Percentiles rank a stretch among this genome's conserved stretches.
These are phyloP conservation scores for Tremella fuciformis DNA, from an alignment of 768 basidiomycete species.

Conservation along the genomic window DNA sequence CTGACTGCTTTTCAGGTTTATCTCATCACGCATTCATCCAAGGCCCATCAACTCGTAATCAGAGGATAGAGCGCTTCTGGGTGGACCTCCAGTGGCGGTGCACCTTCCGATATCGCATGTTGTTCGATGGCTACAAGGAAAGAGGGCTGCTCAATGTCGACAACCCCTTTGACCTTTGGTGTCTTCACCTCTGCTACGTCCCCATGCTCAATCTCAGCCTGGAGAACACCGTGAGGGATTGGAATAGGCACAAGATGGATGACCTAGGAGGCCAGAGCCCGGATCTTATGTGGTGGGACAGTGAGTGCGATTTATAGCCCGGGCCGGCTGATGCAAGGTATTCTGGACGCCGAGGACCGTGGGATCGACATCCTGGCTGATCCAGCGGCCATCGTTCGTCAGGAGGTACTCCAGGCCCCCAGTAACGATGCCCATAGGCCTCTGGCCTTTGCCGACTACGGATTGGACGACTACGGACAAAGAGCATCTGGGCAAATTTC, in stretches of 20 bases:
- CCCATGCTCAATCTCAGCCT: slow-evolving; percentile 7
- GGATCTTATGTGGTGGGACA: not conserved
- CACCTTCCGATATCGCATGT: no score
- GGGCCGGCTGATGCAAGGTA: no score
- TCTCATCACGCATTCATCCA: slow-evolving; percentile 4
- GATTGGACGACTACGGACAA: slow-evolving; percentile 2
- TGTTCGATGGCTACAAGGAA: no score
- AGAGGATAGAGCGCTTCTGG: no score
- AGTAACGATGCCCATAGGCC: not conserved
- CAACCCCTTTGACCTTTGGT: slow-evolving; percentile 8
- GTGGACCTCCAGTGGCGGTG: no score
- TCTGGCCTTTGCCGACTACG: not conserved
- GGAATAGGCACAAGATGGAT: not conserved
- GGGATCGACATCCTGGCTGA: not conserved
- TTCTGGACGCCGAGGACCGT: not conserved
- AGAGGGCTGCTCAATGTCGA: not conserved
- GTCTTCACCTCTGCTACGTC: slow-evolving; percentile 7
- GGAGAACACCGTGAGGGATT: not conserved
- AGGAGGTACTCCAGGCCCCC: not conserved
- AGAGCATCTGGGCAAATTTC: not conserved
- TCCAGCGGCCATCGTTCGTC: not conserved
- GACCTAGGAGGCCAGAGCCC: not conserved
- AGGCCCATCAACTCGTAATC: slow-evolving; percentile 6
- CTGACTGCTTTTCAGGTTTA: not conserved
- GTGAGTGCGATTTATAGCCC: not conserved